phyloP scores from a whole-genome alignment of 1,139 yeast genomes.

The Scheffersomyces parashehatae region DNA sequence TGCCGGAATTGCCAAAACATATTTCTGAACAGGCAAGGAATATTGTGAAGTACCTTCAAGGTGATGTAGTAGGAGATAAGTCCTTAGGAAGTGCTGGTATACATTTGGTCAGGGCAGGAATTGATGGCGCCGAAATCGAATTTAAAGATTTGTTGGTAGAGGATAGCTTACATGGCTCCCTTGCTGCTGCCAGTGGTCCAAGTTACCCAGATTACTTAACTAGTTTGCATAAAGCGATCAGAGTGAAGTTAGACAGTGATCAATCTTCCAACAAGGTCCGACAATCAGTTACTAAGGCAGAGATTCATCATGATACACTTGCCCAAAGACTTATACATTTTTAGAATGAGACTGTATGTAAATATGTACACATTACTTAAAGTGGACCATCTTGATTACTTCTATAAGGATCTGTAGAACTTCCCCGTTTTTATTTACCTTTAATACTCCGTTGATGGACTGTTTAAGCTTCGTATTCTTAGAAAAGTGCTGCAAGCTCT shows the following conservation, averaged over 20 bases:
- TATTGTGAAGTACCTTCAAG: conserved; percentile 53
- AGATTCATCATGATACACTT: conserved; percentile 29
- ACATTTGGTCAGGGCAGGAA: conserved; percentile 63
- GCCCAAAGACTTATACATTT: conserved; percentile 45
- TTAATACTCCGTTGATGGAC: conserved; percentile 18
- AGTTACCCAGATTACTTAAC: conserved; percentile 62
- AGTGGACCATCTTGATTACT: conserved; percentile 18
- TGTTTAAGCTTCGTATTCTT: conserved; percentile 16
- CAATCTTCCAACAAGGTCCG: conserved; percentile 34
- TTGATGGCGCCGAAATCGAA: conserved; percentile 61
- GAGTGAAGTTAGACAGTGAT: conserved; percentile 52
- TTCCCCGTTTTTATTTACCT: conserved; percentile 15
- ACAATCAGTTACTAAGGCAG: conserved; percentile 31
- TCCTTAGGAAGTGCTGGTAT: conserved; percentile 42
- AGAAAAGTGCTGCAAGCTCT: conserved; percentile 10
- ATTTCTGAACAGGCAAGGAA: conserved; percentile 70
- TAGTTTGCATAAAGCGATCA: conserved; percentile 60
- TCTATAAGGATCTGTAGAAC: conserved; percentile 21
- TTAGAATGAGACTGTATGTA: conserved; percentile 11
- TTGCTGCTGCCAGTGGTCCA: conserved; percentile 41
- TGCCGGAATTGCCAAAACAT: conserved; percentile 72
- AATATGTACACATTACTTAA: conserved; percentile 6
- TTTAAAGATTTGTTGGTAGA: conserved; percentile 69
- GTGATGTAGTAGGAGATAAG: conserved; percentile 35
- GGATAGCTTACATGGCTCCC: conserved; percentile 49